These are phyloP conservation scores for Aspergillus amoenus DNA, from an alignment of 2,329 filamentous ascomycete genomes.

Conservation along the genomic window DNA sequence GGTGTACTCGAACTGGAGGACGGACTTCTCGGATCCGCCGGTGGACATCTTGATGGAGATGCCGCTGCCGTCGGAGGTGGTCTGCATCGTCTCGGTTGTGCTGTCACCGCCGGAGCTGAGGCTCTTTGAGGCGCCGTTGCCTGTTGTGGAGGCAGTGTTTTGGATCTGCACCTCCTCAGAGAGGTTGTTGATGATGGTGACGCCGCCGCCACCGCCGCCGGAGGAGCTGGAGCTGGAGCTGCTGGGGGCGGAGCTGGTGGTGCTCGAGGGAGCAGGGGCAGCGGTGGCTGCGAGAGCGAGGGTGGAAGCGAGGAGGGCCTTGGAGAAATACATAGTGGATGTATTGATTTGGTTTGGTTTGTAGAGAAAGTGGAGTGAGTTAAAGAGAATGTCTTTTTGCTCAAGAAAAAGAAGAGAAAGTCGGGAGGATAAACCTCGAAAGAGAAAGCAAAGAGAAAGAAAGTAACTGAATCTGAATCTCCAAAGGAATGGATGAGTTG, in stretches of 20 bases:
- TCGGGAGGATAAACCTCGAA: conserved; percentile 10
- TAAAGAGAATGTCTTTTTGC: conserved; percentile 2
- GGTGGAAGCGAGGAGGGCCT: background rate
- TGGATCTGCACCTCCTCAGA: conserved; percentile 1
- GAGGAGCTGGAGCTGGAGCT: conserved; percentile 1
- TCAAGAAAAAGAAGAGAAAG: conserved; percentile 3
- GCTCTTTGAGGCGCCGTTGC: background rate
- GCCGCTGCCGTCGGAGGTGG: conserved; percentile 18
- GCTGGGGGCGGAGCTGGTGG: background rate
- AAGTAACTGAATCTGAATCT: background rate
- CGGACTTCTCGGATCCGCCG: conserved; percentile 16
- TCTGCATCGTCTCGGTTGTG: background rate
- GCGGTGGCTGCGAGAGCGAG: background rate
- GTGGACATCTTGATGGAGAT: conserved; percentile 40
- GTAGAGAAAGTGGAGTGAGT: background rate
- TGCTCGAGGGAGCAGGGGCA: background rate
- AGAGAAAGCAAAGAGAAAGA: background rate
- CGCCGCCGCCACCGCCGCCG: background rate
- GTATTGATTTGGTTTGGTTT: background rate
- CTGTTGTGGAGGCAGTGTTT: conserved; percentile 1
- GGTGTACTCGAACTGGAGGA: conserved; percentile 43
- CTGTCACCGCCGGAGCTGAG: background rate
- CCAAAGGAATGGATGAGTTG: background rate
- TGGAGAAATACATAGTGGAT: conserved; percentile 6
- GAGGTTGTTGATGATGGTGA: conserved; percentile 10